Evolutionary conservation across 305 asterid species (phyloP), one percentile per base, ranked within the genome.

Genomic region (Plantago coronopus): DNA sequence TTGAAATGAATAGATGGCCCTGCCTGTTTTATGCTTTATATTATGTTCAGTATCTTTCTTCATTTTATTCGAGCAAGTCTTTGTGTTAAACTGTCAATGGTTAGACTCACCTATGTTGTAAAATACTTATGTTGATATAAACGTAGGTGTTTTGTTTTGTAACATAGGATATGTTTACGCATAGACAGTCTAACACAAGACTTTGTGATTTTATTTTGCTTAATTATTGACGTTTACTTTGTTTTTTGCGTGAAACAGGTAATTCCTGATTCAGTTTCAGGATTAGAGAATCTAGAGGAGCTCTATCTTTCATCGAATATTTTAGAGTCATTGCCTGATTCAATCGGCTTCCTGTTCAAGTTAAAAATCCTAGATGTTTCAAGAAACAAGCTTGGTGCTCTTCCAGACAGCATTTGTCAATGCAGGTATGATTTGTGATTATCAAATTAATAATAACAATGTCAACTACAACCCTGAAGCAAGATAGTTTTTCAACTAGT

Each of bases 331-430:
- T 81, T 93, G 66, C 93, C 97, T 18, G 97, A 87, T 78, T 87
- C 97, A 17, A 70, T 89, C 7, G 97, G 99, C 55, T 70, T 87
- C 61, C 56, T 89, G 78, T 81, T 74, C 43, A 87, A 78, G 69
- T 65, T 93, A 81, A 81, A 78, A 71, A 55, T 81, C 69, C 64
- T 93, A 53, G 79, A 93, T 73, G 78, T 85, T 53, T 93, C 97
- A 9, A 75, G 85, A 31, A 93, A 89, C 87, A 82, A 79, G 78
- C 95, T 93, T 47, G 67, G 66, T 29, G 73, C 87, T 62, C 83
- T 93, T 72, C 94, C 99, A 11, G 96, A 93, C 78, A 83, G 96
- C 79, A 85, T 93, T 62, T 89, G 80, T 66, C 95, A 83, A 31
- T 93, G 99, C 97, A 81, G 95, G 98, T 88, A 64, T 72, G 48